These are phyloP conservation scores for Candida awuae DNA, from an alignment of 805 yeast species.

Conservation along the genomic window DNA sequence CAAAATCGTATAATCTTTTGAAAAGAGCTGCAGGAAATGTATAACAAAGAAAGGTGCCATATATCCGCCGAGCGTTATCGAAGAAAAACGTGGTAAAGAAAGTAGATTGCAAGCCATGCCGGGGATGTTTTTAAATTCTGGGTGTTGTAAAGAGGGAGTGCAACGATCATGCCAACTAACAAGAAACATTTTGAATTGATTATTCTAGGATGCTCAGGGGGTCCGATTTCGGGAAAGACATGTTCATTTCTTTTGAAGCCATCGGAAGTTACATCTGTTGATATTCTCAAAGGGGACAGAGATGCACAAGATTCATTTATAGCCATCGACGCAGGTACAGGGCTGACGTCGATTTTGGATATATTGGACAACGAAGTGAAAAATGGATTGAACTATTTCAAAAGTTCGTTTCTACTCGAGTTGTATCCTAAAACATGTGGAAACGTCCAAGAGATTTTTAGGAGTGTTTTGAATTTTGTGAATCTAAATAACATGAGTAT, in stretches of 20 bases:
- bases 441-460: neutral
- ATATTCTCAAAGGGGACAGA: slow-evolving; percentile 26
- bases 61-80: too few relatives aligned
- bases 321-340: slow-evolving; percentile 76
- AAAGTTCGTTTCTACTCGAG: slow-evolving; percentile 10
- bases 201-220: slow-evolving; percentile 75
- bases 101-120: too few relatives aligned
- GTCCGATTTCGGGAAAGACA: slow-evolving; percentile 66
- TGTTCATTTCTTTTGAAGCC: slow-evolving; percentile 66
- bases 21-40: too few relatives aligned
- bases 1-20: too few relatives aligned
- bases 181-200: slow-evolving; percentile 44
- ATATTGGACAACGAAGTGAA: slow-evolving; percentile 9
- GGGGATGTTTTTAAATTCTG: neutral
- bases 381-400: slow-evolving; percentile 4
- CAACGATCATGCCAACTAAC: slow-evolving; percentile 18
- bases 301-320: slow-evolving; percentile 32
- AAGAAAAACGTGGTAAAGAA: too few relatives aligned
- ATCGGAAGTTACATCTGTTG: slow-evolving; percentile 30
- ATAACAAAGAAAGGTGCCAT: too few relatives aligned
- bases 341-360: slow-evolving; percentile 48
- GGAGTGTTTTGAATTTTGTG: neutral
- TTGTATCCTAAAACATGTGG: slow-evolving; percentile 12
- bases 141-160: too few relatives aligned
- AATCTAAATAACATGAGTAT: neutral